Evolutionary conservation across 2,329 filamentous ascomycete genomes (phyloP), one percentile per base, ranked within the genome.

Genomic region (Helotiales sp.): DNA sequence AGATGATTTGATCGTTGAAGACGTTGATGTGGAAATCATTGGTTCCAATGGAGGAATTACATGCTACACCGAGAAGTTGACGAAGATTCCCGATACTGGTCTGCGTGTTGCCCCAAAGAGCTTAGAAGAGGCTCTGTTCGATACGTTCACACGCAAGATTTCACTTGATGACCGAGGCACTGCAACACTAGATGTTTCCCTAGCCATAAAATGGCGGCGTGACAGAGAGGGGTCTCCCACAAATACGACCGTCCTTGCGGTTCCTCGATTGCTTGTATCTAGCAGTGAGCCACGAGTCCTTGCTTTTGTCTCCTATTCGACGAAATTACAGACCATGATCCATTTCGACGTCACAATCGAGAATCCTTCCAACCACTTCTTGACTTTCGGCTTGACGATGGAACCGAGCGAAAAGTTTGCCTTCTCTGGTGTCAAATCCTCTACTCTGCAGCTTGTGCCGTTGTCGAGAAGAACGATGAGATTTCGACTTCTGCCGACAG

Each of bases 331-430:
- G 6, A 74, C 75, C 11, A 70, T 77, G 71, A 66, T 76, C 43
- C 79, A 87, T 58, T 79, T 89, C 45, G 80, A 85, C 67, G 91
- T 91, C 76, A 93, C 89, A 3, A 88, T 99, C 65, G 96, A 99
- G 80, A 99, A 99, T 77, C 92, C 94, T 0, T 97, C 95, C 0
- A 91, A 89, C 77, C 96, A 99, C 78, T 96, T 97, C 79, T 86
- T 99, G 59, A 97, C 94, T 0, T 99, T 99, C 80, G 93, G 92
- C 32, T 79, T 98, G 58, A 89, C 85, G 28, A 97, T 99, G 93
- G 95, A 99, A 73, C 91, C 93, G 2, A 95, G 89, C 77, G 93
- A 97, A 71, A 87, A 93, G 62, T 98, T 98, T 79, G 95, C 93
- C 0, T 98, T 99, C 79, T 93, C 92, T 7, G 96, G 96, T 0